These are phyloP conservation scores for Pelargonium fulgidum DNA, from an alignment of 441 rosid species.

Conservation along the genomic window DNA sequence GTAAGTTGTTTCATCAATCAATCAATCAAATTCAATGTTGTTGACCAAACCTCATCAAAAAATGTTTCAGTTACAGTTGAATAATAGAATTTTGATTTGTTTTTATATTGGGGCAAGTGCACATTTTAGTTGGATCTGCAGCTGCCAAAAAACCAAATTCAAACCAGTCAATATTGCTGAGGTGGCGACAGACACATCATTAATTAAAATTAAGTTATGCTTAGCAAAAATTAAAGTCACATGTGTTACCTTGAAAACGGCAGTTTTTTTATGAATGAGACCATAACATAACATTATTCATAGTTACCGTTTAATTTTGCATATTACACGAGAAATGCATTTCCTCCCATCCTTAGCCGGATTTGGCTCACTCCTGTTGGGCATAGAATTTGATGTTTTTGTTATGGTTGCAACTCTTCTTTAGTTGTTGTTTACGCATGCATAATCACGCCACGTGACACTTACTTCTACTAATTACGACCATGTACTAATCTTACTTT, in stretches of 20 bases:
- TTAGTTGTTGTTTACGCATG: background rate
- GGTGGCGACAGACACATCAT: background rate
- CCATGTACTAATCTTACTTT: background rate
- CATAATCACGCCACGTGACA: slow-evolving; percentile 2
- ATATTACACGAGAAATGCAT: too few species aligned
- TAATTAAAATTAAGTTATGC: background rate
- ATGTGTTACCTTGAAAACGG: background rate
- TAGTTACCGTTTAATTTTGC: too few species aligned
- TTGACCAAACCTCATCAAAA: too few species aligned
- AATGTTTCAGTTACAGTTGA: too few species aligned
- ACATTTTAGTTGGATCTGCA: slow-evolving; percentile 1
- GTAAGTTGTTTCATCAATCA: slow-evolving; percentile 33
- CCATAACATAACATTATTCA: too few species aligned
- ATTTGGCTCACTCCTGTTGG: too few species aligned
- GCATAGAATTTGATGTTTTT: too few species aligned
- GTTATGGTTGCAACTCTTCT: background rate
- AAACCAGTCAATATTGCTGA: background rate
- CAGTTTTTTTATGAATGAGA: background rate
- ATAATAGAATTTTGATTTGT: too few species aligned
- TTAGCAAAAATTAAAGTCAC: background rate
- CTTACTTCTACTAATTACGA: background rate
- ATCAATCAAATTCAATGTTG: too few species aligned
- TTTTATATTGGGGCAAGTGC: too few species aligned
- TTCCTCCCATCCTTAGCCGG: too few species aligned
- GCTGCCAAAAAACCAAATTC: background rate